These are phyloP conservation scores for Phaeotremella skinneri DNA, from an alignment of 768 basidiomycete species.

Conservation along the genomic window DNA sequence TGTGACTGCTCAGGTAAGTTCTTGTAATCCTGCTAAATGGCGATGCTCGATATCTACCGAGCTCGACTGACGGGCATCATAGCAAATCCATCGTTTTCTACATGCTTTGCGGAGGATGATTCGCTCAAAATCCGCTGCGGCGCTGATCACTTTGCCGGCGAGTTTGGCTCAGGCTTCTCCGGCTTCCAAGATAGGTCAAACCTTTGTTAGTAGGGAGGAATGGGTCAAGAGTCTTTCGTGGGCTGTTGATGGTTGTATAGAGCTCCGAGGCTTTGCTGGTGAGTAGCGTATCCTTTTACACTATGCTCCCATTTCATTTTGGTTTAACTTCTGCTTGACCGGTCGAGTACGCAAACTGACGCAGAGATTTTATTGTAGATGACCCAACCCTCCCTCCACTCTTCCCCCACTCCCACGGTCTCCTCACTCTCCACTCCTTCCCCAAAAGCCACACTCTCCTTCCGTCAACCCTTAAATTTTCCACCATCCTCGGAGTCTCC, in stretches of 20 bases:
- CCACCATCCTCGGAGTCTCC: slow-evolving; percentile 72
- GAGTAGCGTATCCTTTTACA: slow-evolving; percentile 40
- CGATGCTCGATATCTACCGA: not conserved
- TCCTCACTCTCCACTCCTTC: slow-evolving; percentile 71
- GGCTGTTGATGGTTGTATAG: slow-evolving; percentile 72
- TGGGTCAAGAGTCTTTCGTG: slow-evolving; percentile 79
- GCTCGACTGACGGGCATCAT: slow-evolving; percentile 4
- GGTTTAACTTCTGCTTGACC: too few relatives aligned
- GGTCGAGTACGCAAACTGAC: too few relatives aligned
- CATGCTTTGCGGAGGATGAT: slow-evolving; percentile 62
- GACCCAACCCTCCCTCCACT: slow-evolving; percentile 70
- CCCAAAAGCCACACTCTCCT: slow-evolving; percentile 72
- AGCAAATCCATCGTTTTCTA: slow-evolving; percentile 66
- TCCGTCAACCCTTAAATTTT: slow-evolving; percentile 77
- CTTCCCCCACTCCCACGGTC: slow-evolving; percentile 83
- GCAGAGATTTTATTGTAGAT: too few relatives aligned
- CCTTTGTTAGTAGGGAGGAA: slow-evolving; percentile 53
- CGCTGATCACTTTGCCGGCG: slow-evolving; percentile 66
- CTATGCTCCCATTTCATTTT: not conserved
- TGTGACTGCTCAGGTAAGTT: slow-evolving; percentile 29
- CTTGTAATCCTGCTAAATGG: not conserved
- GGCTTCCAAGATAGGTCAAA: not conserved
- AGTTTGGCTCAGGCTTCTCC: slow-evolving; percentile 56
- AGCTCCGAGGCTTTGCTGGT: slow-evolving; percentile 77
- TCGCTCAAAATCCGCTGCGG: slow-evolving; percentile 56